Evolutionary conservation across 2,329 filamentous ascomycete genomes (phyloP).

Genomic region (Ploettnerulaceae sp.): DNA sequence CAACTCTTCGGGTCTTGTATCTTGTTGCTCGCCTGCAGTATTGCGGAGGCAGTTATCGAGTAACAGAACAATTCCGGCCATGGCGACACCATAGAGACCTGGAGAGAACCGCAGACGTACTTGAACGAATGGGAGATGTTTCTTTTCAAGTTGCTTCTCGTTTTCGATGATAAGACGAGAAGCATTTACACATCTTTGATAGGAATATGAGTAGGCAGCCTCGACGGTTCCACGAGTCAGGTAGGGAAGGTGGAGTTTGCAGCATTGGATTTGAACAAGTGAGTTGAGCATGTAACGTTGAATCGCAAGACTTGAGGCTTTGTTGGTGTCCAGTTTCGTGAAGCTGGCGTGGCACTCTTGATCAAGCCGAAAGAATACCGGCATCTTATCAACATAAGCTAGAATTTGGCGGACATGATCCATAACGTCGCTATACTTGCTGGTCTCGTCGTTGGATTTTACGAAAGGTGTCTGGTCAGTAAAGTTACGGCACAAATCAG

Average conservation of each 20-base stretch:
- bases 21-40: neutral
- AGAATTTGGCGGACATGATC: slow-evolving; percentile 34
- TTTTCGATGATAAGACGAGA: slow-evolving; percentile 34
- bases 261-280: slow-evolving; percentile 34
- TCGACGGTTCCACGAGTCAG: slow-evolving; percentile 28
- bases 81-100: slow-evolving; percentile 28
- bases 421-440: slow-evolving; percentile 29
- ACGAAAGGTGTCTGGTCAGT: slow-evolving; percentile 33
- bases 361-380: slow-evolving; percentile 32
- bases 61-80: slow-evolving; percentile 37
- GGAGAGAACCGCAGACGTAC: neutral
- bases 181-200: slow-evolving; percentile 32
- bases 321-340: slow-evolving; percentile 21
- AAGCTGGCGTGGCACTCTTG: neutral
- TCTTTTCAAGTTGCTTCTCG: slow-evolving; percentile 21
- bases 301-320: slow-evolving; percentile 24
- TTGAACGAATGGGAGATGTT: slow-evolving; percentile 21
- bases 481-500: slow-evolving; percentile 35
- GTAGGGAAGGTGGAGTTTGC: slow-evolving; percentile 37
- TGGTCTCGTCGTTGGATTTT: neutral
- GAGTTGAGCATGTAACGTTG: slow-evolving; percentile 36
- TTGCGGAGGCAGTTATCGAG: neutral
- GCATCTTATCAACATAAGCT: slow-evolving; percentile 30
- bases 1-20: neutral
- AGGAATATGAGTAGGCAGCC: slow-evolving; percentile 29